Percentiles rank a stretch among this genome's conserved stretches.
These are phyloP conservation scores for Penicillium griseofulvum DNA, from an alignment of 2,329 filamentous ascomycete genomes.

Conservation along the genomic window DNA sequence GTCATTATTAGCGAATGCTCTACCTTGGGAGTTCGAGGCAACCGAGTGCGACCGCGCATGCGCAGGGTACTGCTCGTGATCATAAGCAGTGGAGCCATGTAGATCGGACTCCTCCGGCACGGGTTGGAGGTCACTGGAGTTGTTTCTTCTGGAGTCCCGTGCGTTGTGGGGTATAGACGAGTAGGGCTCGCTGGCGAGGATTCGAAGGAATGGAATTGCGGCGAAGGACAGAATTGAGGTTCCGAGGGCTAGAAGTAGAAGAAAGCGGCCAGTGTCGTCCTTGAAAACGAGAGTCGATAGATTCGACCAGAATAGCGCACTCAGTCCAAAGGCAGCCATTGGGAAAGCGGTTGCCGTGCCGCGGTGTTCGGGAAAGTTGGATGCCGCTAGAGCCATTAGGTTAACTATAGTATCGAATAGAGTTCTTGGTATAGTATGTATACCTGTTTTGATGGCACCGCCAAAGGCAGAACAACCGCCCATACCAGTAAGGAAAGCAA, in stretches of 20 bases:
- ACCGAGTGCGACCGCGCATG: conserved; percentile 32
- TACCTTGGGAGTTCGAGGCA: conserved; percentile 25
- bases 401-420: conserved; percentile 8
- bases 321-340: conserved; percentile 86
- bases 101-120: conserved; percentile 37
- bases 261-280: conserved; percentile 75
- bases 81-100: conserved; percentile 34
- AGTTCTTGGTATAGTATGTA: conserved; percentile 23
- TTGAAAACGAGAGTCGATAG: conserved; percentile 75
- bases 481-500: conserved; percentile 79
- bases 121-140: conserved; percentile 29
- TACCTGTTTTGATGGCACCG: conserved; percentile 74
- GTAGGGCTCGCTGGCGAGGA: conserved; percentile 57
- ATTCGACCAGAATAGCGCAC: conserved; percentile 92
- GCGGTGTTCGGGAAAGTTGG: conserved; percentile 87
- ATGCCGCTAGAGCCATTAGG: conserved; percentile 58
- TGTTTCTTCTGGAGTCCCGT: conserved; percentile 31
- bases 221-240: conserved; percentile 72
- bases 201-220: conserved; percentile 80
- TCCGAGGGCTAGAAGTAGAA: conserved; percentile 75
- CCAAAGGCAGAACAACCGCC: conserved; percentile 91
- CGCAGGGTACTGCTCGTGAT: conserved; percentile 23
- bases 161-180: conserved; percentile 37
- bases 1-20: conserved; percentile 48
- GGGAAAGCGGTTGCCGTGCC: conserved; percentile 95